Conservation (phyloP, 805 yeast genomes). For the Barnettozyma siamensis region DNA sequence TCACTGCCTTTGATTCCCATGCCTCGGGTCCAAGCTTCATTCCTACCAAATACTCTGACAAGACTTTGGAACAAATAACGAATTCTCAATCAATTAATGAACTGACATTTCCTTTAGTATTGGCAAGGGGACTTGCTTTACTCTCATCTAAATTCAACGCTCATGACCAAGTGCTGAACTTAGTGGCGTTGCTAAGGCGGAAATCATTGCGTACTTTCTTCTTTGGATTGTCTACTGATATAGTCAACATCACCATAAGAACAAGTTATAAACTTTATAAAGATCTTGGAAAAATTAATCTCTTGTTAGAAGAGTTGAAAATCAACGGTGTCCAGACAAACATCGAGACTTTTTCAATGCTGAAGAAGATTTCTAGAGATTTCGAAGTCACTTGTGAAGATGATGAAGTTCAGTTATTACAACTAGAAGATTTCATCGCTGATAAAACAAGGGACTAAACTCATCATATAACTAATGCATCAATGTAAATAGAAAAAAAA, state of each 20-base stretch:
- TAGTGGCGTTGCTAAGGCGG: constrained; percentile 28
- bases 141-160: constrained; percentile 1
- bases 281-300: constrained; percentile 30
- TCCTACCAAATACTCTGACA: neutral
- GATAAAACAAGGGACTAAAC: neutral
- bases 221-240: constrained; percentile 32
- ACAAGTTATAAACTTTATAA: constrained; percentile 35
- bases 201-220: constrained; percentile 29
- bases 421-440: neutral
- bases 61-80: neutral
- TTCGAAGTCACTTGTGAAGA: neutral
- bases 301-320: constrained; percentile 33
- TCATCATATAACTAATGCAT: neutral
- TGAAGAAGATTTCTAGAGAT: constrained; percentile 10
- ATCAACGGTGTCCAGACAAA: constrained; percentile 36
- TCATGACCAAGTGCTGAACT: constrained; percentile 1
- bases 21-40: too few relatives aligned
- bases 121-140: neutral
- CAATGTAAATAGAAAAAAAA: too few relatives aligned
- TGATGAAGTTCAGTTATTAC: constrained; percentile 1
- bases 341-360: constrained; percentile 24
- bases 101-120: constrained; percentile 4
- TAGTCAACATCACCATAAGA: constrained; percentile 31
- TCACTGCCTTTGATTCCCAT: neutral
- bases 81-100: constrained; percentile 1